Evolutionary conservation across 306 rosid genomes (phyloP).

Genomic region (Crotalaria pallida): DNA sequence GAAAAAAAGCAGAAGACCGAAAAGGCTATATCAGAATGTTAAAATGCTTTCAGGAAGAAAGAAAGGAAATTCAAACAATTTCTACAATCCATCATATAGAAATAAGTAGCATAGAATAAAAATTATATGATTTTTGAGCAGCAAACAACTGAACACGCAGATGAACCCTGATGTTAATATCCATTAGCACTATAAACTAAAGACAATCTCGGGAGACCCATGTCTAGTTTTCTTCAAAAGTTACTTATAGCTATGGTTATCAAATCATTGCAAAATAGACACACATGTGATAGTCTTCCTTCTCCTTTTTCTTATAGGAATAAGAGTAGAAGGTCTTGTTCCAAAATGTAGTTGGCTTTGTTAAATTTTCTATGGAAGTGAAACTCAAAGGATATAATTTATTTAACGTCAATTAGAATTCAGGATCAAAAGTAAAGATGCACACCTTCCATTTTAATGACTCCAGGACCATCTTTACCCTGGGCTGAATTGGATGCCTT

Average conservation of each 20-base stretch:
- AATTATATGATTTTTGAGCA: background rate
- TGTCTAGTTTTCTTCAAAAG: background rate
- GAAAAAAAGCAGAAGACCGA: too few species aligned
- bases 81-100: background rate
- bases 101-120: background rate
- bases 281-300: background rate
- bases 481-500: conserved; percentile 57
- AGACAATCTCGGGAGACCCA: background rate
- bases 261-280: conserved; percentile 1
- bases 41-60: conserved; percentile 2
- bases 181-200: background rate
- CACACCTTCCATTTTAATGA: conserved; percentile 76
- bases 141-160: background rate
- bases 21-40: too few species aligned
- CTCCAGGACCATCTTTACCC: conserved; percentile 58
- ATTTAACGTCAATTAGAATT: background rate
- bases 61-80: background rate
- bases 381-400: background rate
- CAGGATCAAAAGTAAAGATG: background rate
- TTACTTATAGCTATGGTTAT: background rate
- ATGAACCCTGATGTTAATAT: background rate
- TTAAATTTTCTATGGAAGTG: background rate
- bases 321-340: background rate
- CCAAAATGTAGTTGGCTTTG: background rate
- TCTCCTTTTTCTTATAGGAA: background rate